Evolutionary conservation across 2,329 filamentous ascomycete species (phyloP).

Genomic region (Elsinoe arachidis): DNA sequence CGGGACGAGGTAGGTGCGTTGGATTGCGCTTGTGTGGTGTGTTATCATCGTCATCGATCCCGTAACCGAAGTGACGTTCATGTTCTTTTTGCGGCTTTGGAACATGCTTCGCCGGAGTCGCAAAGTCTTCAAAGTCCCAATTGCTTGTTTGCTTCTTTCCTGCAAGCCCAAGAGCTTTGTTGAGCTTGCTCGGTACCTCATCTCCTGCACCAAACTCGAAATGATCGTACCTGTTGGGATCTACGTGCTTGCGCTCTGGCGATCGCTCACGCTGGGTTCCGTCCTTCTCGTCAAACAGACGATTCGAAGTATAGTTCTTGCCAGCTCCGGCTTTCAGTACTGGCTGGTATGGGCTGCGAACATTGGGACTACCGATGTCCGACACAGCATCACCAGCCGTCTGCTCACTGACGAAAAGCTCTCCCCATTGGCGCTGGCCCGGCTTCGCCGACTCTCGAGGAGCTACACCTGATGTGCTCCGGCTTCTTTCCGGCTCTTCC

Average conservation of each 20-base stretch:
- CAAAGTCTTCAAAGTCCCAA: constrained; percentile 85
- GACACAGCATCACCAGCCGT: constrained; percentile 20
- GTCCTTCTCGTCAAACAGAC: constrained; percentile 51
- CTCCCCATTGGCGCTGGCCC: constrained; percentile 55
- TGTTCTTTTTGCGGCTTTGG: constrained; percentile 59
- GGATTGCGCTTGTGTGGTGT: constrained; percentile 52
- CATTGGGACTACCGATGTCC: constrained; percentile 24
- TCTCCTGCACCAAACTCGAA: constrained; percentile 69
- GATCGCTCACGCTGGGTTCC: constrained; percentile 28
- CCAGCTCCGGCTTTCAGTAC: constrained; percentile 42
- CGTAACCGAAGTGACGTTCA: constrained; percentile 67
- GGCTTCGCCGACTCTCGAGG: constrained; percentile 64
- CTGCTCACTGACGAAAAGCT: constrained; percentile 55
- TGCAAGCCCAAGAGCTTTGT: constrained; percentile 20
- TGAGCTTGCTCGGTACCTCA: constrained; percentile 28
- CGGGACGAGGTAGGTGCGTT: constrained; percentile 61
- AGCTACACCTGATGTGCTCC: constrained; percentile 34
- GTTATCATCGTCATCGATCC: constrained; percentile 57
- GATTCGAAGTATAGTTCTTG: constrained; percentile 44
- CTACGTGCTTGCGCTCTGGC: constrained; percentile 49
- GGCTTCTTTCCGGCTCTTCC: constrained; percentile 43
- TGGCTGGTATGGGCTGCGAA: constrained; percentile 8
- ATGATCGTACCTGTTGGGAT: constrained; percentile 75
- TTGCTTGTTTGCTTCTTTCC: constrained; percentile 51
- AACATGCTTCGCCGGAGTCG: constrained; percentile 68